phyloP scores from a whole-genome alignment of 352 stramenopile genomes.

The Aphanomyces euteiches region DNA sequence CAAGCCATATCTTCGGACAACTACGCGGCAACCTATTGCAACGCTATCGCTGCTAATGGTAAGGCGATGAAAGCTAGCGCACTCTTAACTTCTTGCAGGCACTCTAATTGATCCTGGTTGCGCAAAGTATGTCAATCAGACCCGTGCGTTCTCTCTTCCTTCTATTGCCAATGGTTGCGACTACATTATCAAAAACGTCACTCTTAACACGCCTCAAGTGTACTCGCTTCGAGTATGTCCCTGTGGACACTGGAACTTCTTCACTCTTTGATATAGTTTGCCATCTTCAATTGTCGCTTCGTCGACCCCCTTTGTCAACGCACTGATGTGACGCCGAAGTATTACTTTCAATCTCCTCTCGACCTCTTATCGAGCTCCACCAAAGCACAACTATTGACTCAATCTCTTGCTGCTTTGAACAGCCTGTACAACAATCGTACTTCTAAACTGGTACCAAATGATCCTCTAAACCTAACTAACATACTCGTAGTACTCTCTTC shows the following conservation, averaged over 20 bases:
- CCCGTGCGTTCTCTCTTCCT: constrained; percentile 13
- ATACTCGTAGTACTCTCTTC: constrained; percentile 19
- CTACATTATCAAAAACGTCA: constrained; percentile 12
- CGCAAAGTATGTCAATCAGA: constrained; percentile 23
- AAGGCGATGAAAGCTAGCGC: neutral
- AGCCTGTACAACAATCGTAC: constrained; percentile 19
- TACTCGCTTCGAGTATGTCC: constrained; percentile 18
- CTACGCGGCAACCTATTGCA: constrained; percentile 22
- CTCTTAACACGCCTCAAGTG: constrained; percentile 17
- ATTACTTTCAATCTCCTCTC: constrained; percentile 13
- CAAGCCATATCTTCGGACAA: constrained; percentile 13
- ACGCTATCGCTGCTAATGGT: constrained; percentile 6
- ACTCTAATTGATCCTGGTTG: constrained; percentile 23
- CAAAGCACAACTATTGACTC: neutral
- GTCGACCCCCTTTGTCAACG: neutral
- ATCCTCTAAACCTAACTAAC: neutral
- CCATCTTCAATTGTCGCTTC: constrained; percentile 21
- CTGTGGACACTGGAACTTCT: neutral
- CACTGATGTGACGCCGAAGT: constrained; percentile 8
- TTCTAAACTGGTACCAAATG: constrained; percentile 1
- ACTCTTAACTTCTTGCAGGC: neutral
- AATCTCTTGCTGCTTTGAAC: neutral
- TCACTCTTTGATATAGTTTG: constrained; percentile 17
- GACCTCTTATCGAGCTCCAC: constrained; percentile 1
- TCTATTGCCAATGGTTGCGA: constrained; percentile 11